Base-by-base conservation (phyloP, 305 asterid genomes). In the Solanum hybrid region DNA sequence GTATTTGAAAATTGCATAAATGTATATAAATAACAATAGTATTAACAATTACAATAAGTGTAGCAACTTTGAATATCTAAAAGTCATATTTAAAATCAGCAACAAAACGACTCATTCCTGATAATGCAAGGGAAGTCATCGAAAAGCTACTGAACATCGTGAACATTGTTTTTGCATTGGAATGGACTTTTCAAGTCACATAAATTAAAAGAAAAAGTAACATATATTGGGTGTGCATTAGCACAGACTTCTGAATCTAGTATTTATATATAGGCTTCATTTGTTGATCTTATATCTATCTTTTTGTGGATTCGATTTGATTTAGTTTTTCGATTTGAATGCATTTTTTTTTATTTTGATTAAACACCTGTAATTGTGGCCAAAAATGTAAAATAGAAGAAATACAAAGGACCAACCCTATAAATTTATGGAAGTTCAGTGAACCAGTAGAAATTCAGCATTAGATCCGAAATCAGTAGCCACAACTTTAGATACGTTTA, bases 401-500 rank as follows among this genome's bases (percentile, higher is more conserved):
- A 4, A 75, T 29, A 31, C 24, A 31, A 75, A 31, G 81, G 38
- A 4, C 24, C 39, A 31, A 31, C 22, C 32, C 17, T 24, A 80
- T 37, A 80, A 80, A 76, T 38, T 38, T 38, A 81, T 37, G 57
- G 85, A 79, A 11, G 37, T 37, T 83, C 37, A n/a, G 65, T 15
- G 22, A 90, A 88, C 98, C 97, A 96, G 91, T 94, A 61, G 90
- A 72, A 91, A 37, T 89, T 31, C 89, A 90, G 93, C 72, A 93
- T 91, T 73, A 90, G 96, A 95, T 95, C 91, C 87, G 91, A 79
- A 22, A 34, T 26, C 89, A 73, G 10, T 20, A 91, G 94, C 98
- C 98, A 96, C 98, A 89, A 90, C 79, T 90, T 92, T 78, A 90
- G 96, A 96, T 94, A 92, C 93, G 92, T 90, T 57, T 88, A 76